A percentile compares a stretch with the other conserved stretches of the same genome.
phyloP scores from a whole-genome alignment of 2,329 filamentous ascomycete genomes.

The Arthrinium phaeospermum region DNA sequence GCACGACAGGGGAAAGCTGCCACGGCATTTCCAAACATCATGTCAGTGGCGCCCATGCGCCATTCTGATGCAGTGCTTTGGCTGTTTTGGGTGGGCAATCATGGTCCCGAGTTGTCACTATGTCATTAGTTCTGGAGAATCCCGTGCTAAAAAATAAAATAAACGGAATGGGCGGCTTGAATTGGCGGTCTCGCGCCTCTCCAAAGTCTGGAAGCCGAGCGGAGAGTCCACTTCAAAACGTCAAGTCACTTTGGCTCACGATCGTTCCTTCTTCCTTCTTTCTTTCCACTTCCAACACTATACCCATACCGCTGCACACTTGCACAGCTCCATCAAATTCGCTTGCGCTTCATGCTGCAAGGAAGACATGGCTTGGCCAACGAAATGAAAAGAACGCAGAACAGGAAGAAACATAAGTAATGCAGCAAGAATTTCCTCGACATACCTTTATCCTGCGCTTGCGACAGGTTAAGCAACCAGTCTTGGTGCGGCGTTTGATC shows the following conservation, averaged over 20 bases:
- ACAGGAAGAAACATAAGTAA: constrained; percentile 27
- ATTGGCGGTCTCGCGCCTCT: constrained; percentile 16
- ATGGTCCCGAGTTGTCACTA: background rate
- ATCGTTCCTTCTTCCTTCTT: constrained; percentile 13
- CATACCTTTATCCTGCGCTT: constrained; percentile 68
- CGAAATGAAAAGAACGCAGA: constrained; percentile 9
- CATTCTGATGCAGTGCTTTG: background rate
- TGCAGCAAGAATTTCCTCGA: constrained; percentile 27
- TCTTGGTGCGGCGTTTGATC: constrained; percentile 68
- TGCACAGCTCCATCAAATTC: constrained; percentile 19
- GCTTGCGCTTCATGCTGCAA: background rate
- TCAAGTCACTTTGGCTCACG: constrained; percentile 3
- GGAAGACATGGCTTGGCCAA: constrained; percentile 4
- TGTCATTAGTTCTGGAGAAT: constrained; percentile 8
- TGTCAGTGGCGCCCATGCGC: constrained; percentile 3
- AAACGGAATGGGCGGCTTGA: constrained; percentile 2
- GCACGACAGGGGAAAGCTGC: constrained; percentile 13
- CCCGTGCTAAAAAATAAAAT: background rate
- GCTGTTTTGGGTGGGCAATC: background rate
- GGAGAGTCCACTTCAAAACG: constrained; percentile 22
- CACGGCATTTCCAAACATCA: constrained; percentile 5
- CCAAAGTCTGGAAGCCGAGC: constrained; percentile 23
- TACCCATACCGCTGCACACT: background rate
- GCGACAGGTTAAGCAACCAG: constrained; percentile 66
- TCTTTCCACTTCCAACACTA: background rate